Conservation (phyloP, 176 grass and related monocot genomes). For the Canna indica region DNA sequence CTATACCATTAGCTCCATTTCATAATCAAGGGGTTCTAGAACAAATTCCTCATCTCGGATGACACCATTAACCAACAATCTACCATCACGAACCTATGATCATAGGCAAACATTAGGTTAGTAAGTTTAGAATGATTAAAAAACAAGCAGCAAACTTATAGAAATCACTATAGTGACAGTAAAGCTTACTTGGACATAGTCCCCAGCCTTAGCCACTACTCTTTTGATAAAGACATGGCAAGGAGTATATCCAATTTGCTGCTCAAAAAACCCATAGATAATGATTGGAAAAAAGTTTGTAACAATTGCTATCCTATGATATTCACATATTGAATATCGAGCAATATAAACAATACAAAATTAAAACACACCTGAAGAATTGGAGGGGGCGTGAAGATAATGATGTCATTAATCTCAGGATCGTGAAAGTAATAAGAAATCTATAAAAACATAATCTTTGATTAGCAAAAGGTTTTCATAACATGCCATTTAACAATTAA, state of each 20-base stretch:
- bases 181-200: constrained; percentile 79
- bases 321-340: neutral
- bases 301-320: neutral
- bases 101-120: neutral
- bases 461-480: no score
- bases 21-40: constrained; percentile 66
- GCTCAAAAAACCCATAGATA: constrained; percentile 7
- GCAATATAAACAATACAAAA: neutral
- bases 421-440: constrained; percentile 77
- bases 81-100: constrained; percentile 65
- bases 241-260: constrained; percentile 70
- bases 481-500: no score
- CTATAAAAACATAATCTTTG: constrained; percentile 16
- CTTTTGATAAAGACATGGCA: constrained; percentile 97
- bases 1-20: constrained; percentile 63
- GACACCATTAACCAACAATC: constrained; percentile 66
- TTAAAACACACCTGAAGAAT: constrained; percentile 46
- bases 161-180: constrained; percentile 31
- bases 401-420: constrained; percentile 75
- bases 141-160: neutral
- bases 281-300: constrained; percentile 1
- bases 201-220: constrained; percentile 83
- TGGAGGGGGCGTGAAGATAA: constrained; percentile 68
- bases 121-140: neutral
- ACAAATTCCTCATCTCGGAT: constrained; percentile 77